These are phyloP conservation scores for Gossypium trilobum DNA, from an alignment of 441 rosid genomes.

Conservation along the genomic window DNA sequence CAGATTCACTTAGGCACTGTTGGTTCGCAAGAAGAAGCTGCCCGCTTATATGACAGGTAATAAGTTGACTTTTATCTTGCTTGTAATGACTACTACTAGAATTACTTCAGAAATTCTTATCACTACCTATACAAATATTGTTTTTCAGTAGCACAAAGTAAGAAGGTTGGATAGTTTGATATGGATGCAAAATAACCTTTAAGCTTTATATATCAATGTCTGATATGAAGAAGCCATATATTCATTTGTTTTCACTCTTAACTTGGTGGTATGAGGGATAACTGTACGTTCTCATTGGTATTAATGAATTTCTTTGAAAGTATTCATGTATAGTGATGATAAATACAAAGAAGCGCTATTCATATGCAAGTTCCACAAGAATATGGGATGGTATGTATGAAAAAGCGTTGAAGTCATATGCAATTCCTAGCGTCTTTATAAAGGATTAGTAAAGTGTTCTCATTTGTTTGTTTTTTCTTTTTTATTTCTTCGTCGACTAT, in stretches of 20 bases:
- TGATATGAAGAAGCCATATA: not conserved
- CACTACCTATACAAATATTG: not conserved
- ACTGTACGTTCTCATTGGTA: not conserved
- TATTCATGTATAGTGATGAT: not conserved
- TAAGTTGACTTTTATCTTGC: not conserved
- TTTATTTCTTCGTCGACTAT: not conserved
- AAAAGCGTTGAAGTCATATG: not conserved
- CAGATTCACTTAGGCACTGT: constrained; percentile 94
- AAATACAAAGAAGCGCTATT: not conserved
- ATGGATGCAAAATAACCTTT: not conserved
- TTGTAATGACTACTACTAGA: not conserved
- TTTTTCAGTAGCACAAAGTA: not conserved
- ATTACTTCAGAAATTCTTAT: not conserved
- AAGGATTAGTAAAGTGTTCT: not conserved
- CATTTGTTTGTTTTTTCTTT: too few relatives aligned
- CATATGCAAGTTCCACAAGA: not conserved
- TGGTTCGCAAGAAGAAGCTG: constrained; percentile 90
- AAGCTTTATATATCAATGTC: not conserved
- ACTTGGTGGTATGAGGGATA: not conserved
- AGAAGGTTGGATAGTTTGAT: not conserved
- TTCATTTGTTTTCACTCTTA: not conserved
- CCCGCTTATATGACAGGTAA: constrained; percentile 83
- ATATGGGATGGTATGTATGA: not conserved
- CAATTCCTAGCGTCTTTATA: not conserved
- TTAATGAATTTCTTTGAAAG: not conserved